Conservation (phyloP, 2,329 filamentous ascomycete genomes). For the Alternaria ethzedia region DNA sequence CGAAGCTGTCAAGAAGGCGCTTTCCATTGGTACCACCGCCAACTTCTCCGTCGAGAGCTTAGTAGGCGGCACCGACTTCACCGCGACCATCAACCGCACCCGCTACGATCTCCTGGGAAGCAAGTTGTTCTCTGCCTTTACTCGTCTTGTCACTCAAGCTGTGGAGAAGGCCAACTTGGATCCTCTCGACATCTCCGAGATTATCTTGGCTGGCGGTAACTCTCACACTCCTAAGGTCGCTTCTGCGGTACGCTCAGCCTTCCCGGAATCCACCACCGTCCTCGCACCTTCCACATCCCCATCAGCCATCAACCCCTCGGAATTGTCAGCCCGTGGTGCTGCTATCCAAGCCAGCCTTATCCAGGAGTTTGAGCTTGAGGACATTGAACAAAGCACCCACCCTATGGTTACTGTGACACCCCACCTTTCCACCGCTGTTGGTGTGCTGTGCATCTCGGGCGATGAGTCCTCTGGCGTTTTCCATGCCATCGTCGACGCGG, state of each 20-base stretch:
- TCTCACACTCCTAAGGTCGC: constrained; percentile 95
- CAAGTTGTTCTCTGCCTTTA: constrained; percentile 89
- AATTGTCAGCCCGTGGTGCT: constrained; percentile 85
- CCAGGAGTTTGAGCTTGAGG: constrained; percentile 89
- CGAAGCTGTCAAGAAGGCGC: constrained; percentile 88
- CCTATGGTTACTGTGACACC: constrained; percentile 92
- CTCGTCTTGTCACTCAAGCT: constrained; percentile 79
- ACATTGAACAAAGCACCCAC: constrained; percentile 96
- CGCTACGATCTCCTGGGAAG: constrained; percentile 88
- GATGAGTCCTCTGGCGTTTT: constrained; percentile 72
- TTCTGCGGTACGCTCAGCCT: constrained; percentile 76
- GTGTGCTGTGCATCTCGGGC: constrained; percentile 72
- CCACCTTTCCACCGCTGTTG: constrained; percentile 87
- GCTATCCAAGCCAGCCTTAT: constrained; percentile 95
- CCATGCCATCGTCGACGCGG: constrained; percentile 78
- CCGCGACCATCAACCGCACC: constrained; percentile 87
- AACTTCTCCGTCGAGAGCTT: constrained; percentile 93
- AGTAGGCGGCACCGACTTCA: constrained; percentile 87
- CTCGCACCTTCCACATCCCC: constrained; percentile 81
- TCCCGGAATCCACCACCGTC: constrained; percentile 79
- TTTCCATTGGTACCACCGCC: constrained; percentile 86
- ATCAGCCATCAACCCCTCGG: constrained; percentile 88
- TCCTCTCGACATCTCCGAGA: constrained; percentile 90
- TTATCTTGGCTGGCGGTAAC: constrained; percentile 90
- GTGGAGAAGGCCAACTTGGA: constrained; percentile 93